Evolutionary conservation across 2,329 filamentous ascomycete genomes (phyloP).

Genomic region (Cytospora chrysosperma): DNA sequence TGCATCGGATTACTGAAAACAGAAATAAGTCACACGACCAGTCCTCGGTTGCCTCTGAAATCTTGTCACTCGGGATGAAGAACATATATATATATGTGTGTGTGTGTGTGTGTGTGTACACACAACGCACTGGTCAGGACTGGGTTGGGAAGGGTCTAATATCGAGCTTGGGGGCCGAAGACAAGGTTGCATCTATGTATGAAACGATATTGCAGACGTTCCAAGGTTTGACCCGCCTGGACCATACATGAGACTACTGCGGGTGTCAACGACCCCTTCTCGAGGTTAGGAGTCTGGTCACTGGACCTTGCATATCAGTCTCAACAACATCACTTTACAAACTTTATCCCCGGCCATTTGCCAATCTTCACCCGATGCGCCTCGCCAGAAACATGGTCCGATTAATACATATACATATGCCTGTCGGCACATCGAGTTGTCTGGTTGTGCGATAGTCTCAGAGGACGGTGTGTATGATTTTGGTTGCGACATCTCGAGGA

Average conservation of each 20-base stretch:
- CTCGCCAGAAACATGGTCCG: not conserved
- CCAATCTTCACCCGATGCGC: not conserved
- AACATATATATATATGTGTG: too few relatives aligned
- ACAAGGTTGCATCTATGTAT: not conserved
- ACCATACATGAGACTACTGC: not conserved
- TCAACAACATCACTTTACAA: not conserved
- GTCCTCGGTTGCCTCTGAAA: not conserved
- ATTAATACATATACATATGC: not conserved
- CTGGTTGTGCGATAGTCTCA: not conserved
- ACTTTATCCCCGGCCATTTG: not conserved
- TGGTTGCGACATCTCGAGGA: not conserved
- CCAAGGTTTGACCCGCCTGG: not conserved
- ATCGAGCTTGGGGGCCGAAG: not conserved
- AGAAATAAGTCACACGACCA: slow-evolving; percentile 20
- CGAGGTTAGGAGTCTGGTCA: not conserved
- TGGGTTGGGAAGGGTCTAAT: not conserved
- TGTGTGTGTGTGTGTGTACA: not conserved
- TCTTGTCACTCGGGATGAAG: too few relatives aligned
- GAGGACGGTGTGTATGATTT: not conserved
- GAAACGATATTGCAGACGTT: not conserved
- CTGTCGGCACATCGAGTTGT: not conserved
- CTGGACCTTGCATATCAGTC: not conserved
- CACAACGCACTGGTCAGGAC: not conserved
- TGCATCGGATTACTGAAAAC: not conserved
- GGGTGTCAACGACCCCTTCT: not conserved